Base-by-base conservation (phyloP, 2,329 filamentous ascomycete genomes). In the Penicillium palitans region DNA sequence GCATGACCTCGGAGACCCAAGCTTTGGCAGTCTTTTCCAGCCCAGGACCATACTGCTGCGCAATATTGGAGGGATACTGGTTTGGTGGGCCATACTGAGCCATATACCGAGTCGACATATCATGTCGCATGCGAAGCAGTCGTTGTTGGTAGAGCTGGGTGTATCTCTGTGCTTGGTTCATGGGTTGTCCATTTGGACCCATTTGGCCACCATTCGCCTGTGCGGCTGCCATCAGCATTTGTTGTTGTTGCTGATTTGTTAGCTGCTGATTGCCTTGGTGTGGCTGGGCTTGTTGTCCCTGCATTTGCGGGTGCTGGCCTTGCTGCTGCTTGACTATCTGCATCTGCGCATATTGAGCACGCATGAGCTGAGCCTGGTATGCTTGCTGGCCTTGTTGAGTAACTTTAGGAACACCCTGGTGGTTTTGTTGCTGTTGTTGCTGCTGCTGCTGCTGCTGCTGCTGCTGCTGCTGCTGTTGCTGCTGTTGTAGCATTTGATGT, bases 1-100 rank as follows among this genome's bases (percentile, higher is more conserved):
- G 73, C 65, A 78, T 75, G 19, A 76, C 51, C 21, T 77, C 73
- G 37, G 72, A 66, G 35, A 77, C 66, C 66, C 69, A 76, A n/a
- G 64, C 61, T 59, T 74, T 75, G 15, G 74, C 74, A 21, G 53
- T 70, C 55, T 73, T 72, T 55, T 77, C 75, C 29, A 77, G 65
- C 2, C 74, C 74, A 46, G 66, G 60, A 15, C 62, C 63, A 52
- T 76, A 78, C 41, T 77, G 74, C 40, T 74, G 70, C 37, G 72
- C 71, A 51, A 78, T 64, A 15, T 72, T 68, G 2, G 73, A 70
- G 17, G 74, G 75, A 62, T 77, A 78, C 44, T 74, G 70, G 24
- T 65, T 66, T 6, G 75, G 74, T 7, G 73, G 70, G 10, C 75
- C 75, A 51, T 74, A 78, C 55, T 78, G 74, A 5, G 65, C 53